Percentiles rank a stretch among this genome's conserved stretches.
Conservation (phyloP, 2,329 filamentous ascomycete species). For the Neopestalotiopsis sp. region DNA sequence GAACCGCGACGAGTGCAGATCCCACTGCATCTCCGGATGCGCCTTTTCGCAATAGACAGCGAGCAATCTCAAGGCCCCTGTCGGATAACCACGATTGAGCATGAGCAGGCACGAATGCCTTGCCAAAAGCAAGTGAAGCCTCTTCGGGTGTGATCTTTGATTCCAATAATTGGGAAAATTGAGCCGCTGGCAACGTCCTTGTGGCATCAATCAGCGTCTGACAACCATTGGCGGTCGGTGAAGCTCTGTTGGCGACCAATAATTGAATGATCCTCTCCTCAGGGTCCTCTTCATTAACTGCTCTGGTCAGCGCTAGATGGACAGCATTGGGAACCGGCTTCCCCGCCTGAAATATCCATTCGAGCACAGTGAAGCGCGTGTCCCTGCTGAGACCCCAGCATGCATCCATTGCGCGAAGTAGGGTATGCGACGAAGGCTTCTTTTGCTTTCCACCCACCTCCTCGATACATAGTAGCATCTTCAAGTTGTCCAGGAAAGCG, state of each 20-base stretch:
- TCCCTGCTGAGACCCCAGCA: constrained; percentile 57
- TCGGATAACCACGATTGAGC: constrained; percentile 52
- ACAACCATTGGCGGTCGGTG: constrained; percentile 56
- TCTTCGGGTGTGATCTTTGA: constrained; percentile 47
- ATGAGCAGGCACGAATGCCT: constrained; percentile 48
- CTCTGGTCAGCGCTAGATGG: constrained; percentile 55
- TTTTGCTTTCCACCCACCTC: constrained; percentile 48
- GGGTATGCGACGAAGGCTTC: constrained; percentile 51
- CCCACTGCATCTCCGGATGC: constrained; percentile 52
- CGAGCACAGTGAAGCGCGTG: constrained; percentile 52
- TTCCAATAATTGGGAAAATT: constrained; percentile 50
- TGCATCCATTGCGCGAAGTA: constrained; percentile 58
- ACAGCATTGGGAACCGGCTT: constrained; percentile 54
- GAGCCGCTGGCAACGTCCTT: constrained; percentile 42
- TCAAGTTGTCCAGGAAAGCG: constrained; percentile 54
- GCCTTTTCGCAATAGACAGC: constrained; percentile 55
- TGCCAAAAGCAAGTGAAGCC: constrained; percentile 50
- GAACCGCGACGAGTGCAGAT: constrained; percentile 50
- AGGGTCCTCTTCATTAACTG: constrained; percentile 58
- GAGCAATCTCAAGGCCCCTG: constrained; percentile 51
- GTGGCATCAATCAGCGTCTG: constrained; percentile 58
- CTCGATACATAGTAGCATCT: constrained; percentile 56
- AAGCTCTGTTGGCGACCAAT: constrained; percentile 57
- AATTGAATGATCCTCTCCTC: constrained; percentile 54
- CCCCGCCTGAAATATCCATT: constrained; percentile 58